Evolutionary conservation across 208 protist genomes (phyloP).

Genomic region (Leptomonas pyrrhocoris): DNA sequence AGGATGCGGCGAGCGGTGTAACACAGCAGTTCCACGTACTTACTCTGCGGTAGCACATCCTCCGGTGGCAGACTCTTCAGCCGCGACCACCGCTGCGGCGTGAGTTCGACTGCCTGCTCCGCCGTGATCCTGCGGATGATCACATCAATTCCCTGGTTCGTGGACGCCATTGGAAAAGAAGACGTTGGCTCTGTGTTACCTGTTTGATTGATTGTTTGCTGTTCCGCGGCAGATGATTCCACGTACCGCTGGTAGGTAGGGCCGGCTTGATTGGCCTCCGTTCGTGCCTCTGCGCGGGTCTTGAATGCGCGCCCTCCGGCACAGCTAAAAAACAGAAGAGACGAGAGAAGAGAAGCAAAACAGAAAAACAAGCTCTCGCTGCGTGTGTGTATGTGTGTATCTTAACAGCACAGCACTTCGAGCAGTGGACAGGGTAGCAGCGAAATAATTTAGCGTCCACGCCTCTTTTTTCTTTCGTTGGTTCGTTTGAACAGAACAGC

Average conservation of each 20-base stretch:
- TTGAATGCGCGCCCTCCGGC: too few species aligned
- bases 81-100: constrained; percentile 23
- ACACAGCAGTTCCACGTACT: constrained; percentile 43
- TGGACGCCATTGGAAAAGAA: background rate
- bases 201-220: background rate
- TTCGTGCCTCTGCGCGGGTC: too few species aligned
- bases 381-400: too few species aligned
- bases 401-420: background rate
- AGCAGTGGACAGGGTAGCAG: too few species aligned
- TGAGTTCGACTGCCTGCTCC: constrained; percentile 21
- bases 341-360: too few species aligned
- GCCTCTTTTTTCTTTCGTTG: too few species aligned
- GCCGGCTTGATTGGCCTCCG: too few species aligned
- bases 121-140: constrained; percentile 34
- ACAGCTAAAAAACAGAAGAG: too few species aligned
- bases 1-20: constrained; percentile 50
- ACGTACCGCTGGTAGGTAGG: too few species aligned
- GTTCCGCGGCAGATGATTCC: too few species aligned
- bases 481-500: background rate
- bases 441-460: too few species aligned
- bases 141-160: constrained; percentile 26
- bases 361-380: too few species aligned
- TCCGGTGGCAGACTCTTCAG: constrained; percentile 19
- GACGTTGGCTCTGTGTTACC: background rate
- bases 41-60: constrained; percentile 26